Conservation (phyloP, 1,284 basidiomycete species). For the Pyrrhoderma noxium region DNA sequence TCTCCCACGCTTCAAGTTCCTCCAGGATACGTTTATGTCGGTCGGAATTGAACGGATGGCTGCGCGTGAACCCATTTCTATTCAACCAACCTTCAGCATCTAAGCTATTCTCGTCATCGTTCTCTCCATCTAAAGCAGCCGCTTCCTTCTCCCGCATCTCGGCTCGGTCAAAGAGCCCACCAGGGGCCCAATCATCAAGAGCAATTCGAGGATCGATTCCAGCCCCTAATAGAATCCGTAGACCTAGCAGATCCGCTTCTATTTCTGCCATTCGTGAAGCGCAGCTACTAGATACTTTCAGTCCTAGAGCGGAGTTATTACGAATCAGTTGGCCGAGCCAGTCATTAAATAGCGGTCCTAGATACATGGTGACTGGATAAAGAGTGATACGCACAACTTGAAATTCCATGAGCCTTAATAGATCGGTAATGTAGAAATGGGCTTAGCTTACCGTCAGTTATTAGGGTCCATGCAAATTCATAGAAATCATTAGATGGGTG, state of each 20-base stretch:
- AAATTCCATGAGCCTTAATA: background rate
- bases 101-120: background rate
- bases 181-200: conserved; percentile 5
- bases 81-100: conserved; percentile 7
- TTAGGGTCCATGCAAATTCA: conserved; percentile 4
- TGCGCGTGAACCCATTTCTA: conserved; percentile 11
- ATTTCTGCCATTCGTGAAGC: conserved; percentile 11
- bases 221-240: conserved; percentile 14
- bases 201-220: conserved; percentile 15
- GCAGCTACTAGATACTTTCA: conserved; percentile 11
- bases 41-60: conserved; percentile 11
- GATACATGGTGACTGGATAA: conserved; percentile 11
- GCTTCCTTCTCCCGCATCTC: conserved; percentile 1
- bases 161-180: conserved; percentile 8
- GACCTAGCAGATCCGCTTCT: conserved; percentile 12
- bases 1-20: conserved; percentile 13
- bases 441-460: conserved; percentile 11
- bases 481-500: conserved; percentile 6
- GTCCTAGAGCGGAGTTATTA: conserved; percentile 10
- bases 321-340: conserved; percentile 13
- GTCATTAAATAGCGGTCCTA: conserved; percentile 15
- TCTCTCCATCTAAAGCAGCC: background rate
- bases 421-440: background rate
- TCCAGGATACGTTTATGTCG: conserved; percentile 6
- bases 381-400: conserved; percentile 11